Base-by-base conservation (phyloP, 2,329 filamentous ascomycete species). In the Sclerotinia borealis region DNA sequence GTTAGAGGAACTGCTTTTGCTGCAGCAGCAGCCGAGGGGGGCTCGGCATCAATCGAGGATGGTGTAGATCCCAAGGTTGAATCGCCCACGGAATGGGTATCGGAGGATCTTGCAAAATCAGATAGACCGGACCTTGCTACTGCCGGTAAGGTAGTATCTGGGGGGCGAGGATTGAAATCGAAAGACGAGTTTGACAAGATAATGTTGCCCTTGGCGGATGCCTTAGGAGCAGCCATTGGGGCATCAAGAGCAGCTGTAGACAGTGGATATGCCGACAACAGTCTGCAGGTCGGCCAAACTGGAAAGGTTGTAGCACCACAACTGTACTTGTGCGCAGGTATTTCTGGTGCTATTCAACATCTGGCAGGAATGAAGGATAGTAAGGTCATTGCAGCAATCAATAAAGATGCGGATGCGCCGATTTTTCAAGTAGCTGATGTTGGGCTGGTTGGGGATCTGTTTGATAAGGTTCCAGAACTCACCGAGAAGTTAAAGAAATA, bases 321-420 rank as follows among this genome's bases (percentile, higher is more conserved):
- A 77, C 81, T 99, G 66, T 99, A 99, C 76, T 83, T 99, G 70
- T 96, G 92, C 61, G 93, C 93, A 15, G 95, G 95, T 74, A 98
- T 99, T 71, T 96, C 92, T 10, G 95, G 95, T 61, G 95, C 95
- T 27, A 99, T 99, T 71, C 95, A 99, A 79, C 95, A 99, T 81
- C 78, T 99, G 78, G 95, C 95, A 37, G 95, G 95, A 75, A 99
- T 99, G 95, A 99, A 99, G 84, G 95, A 99, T 75, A 97, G 92
- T 81, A 99, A 99, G 81, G 95, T 99, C 64, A 99, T 99, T 79
- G 95, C 93, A 27, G 92, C 92, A 17, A 98, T 99, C 75, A 99
- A 99, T 83, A 99, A 99, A 81, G 95, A 99, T 74, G 81, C 87
- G 5, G 95, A 99, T 77, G 95, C 95, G 63, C 95, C 95, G 36